Evolutionary conservation across 202 grass and related monocot genomes (phyloP), one percentile per base, ranked within the genome.

Genomic region (Bolboschoenoplectus hybrid): DNA sequence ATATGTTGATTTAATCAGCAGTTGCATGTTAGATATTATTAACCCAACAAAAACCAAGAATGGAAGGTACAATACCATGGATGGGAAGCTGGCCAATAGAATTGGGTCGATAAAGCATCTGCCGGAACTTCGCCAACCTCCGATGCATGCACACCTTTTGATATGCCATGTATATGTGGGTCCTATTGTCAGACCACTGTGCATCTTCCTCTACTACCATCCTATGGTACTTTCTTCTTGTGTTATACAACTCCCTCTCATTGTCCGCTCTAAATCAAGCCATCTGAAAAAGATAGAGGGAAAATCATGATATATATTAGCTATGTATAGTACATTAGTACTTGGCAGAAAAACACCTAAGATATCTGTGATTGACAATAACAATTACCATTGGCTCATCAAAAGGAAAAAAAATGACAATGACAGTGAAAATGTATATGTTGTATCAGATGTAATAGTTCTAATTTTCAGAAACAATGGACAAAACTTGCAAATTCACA

Each of bases 81-180:
- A 77, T 77, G 32, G 52, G 35, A 7, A 79, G 74, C 74, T 58
- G 74, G 40, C 35, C 52, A 58, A 17, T 58, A 39, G 70, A 81
- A 79, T 10, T 79, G 74, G 34, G 52, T 19, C 14, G 35, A 6
- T 70, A 52, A 45, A 52, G 85, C 80, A 92, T 17, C 74, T 84
- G 16, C 86, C 87, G 82, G 63, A 91, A 89, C 87, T 49, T 62
- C 16, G 89, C 89, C 38, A 97, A 82, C n/a, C 85, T 87, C 52
- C 88, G 84, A 38, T 93, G 88, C 65, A 88, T 90, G 85, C 52
- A 84, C 19, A 97, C 13, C 85, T 91, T 97, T 0, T 89, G 81
- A 75, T 34, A 45, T 6, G 73, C 56, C 62, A 43, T 52, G 71
- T 90, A 43, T 66, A 97, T 51, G 16, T 79, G 60, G 69, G 60